Base-by-base conservation (phyloP, 2,329 filamentous ascomycete genomes). In the Pseudogymnoascus destructans region DNA sequence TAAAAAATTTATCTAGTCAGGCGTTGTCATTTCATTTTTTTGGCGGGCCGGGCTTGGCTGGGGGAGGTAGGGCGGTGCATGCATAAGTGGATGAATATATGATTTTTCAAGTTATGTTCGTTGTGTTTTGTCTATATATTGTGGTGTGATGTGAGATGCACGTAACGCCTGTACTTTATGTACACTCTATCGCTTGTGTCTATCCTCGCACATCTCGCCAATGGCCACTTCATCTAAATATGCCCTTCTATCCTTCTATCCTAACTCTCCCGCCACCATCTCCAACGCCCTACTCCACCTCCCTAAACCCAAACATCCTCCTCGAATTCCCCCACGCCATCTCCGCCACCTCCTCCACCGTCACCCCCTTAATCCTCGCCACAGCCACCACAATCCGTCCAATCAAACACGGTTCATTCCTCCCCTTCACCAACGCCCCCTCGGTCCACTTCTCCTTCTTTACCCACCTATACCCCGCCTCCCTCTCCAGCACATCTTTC, bases 361-460 rank as follows among this genome's bases (percentile, higher is more conserved):
- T 72, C 3, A 95, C 76, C 0, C 80, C 88, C 71, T 95, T 96
- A 63, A 97, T 86, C 40, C 79, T 83, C 1, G 93, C 92, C 63
- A 98, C 84, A 57, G 92, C 88, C 70, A 86, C 84, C n/a, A 89
- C 93, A 11, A 98, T 87, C 57, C 86, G 83, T 63, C 85, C 82
- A 63, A 98, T 96, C 57, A 81, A 86, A 65, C 86, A 91, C 8
- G 92, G 89, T 72, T 98, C 93, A 69, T 98, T 98, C 61, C 93
- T 81, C 0, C 92, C 89, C 73, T 97, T 98, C 57, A 98, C 81
- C 87, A 96, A 92, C 38, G 78, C 79, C 0, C 91, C 92, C 66
- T 88, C 82, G 46, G 81, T 80, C 86, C 90, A 98, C 70, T 88
- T 95, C 74, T 98, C 93, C 74, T 95, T 97, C 77, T 97, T 98